Conservation (phyloP, 768 basidiomycete genomes). For the Collybia nuda region DNA sequence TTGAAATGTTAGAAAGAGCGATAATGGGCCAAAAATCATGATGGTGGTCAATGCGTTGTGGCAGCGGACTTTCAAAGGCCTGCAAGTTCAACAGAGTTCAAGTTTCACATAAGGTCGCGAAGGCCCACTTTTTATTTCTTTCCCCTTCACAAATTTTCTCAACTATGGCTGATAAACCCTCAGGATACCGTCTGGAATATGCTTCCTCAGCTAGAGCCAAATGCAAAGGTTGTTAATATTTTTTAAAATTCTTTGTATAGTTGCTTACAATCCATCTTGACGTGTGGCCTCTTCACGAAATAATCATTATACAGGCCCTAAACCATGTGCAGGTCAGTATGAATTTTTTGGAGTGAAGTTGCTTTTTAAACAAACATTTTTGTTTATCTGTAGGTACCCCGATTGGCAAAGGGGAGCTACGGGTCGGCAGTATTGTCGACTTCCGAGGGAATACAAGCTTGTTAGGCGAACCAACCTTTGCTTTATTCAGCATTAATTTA, state of each 20-base stretch:
- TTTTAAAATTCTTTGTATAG: background rate
- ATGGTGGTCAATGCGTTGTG: slow-evolving; percentile 44
- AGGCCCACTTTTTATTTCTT: slow-evolving; percentile 11
- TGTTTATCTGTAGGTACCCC: slow-evolving; percentile 49
- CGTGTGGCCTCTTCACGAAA: slow-evolving; percentile 18
- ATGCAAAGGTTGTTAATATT: slow-evolving; percentile 64
- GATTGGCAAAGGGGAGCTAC: slow-evolving; percentile 71
- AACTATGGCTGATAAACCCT: slow-evolving; percentile 48
- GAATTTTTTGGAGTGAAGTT: background rate
- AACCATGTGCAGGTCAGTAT: slow-evolving; percentile 67
- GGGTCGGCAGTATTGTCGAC: slow-evolving; percentile 76
- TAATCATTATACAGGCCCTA: slow-evolving; percentile 52
- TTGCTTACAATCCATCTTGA: slow-evolving; percentile 19
- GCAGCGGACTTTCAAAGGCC: slow-evolving; percentile 46
- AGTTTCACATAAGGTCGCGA: slow-evolving; percentile 31
- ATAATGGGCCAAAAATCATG: background rate
- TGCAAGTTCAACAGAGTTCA: slow-evolving; percentile 23
- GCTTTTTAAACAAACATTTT: slow-evolving; percentile 14
- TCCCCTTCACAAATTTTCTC: slow-evolving; percentile 18
- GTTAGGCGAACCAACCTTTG: slow-evolving; percentile 36
- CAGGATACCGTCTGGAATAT: slow-evolving; percentile 80
- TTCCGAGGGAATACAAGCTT: slow-evolving; percentile 68
- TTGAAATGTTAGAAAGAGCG: background rate
- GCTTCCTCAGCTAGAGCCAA: slow-evolving; percentile 65
- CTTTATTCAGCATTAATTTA: slow-evolving; percentile 1